Evolutionary conservation across 805 yeast species (phyloP).

Genomic region (Candida michaelii): DNA sequence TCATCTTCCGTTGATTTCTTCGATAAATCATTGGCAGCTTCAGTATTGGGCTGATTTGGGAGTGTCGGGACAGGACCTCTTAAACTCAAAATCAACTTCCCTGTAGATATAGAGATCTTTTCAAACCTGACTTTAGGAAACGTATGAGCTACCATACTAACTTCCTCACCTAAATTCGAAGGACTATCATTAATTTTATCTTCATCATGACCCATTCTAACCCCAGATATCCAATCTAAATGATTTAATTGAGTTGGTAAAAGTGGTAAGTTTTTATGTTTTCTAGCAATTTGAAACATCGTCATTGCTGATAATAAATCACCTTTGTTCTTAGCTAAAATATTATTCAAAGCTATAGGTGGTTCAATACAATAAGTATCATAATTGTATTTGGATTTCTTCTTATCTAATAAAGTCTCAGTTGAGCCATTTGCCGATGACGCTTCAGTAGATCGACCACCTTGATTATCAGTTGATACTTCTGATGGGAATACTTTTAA

Average conservation of each 20-base stretch:
- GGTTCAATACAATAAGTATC: constrained; percentile 39
- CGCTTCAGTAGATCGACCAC: no score
- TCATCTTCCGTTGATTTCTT: constrained; percentile 4
- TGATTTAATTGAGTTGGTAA: constrained; percentile 51
- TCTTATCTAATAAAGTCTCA: constrained; percentile 3
- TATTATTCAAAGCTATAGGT: constrained; percentile 30
- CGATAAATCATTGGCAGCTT: not conserved
- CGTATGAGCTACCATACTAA: constrained; percentile 81
- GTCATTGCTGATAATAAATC: constrained; percentile 39
- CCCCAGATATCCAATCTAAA: constrained; percentile 91
- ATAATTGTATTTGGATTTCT: constrained; percentile 21
- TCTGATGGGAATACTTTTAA: constrained; percentile 18
- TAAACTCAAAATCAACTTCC: constrained; percentile 71
- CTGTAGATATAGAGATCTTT: constrained; percentile 83
- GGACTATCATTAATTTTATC: constrained; percentile 32
- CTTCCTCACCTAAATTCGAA: constrained; percentile 85
- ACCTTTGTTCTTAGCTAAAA: constrained; percentile 30
- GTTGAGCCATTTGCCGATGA: not conserved
- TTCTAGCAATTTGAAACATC: constrained; percentile 33
- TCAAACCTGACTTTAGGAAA: constrained; percentile 88
- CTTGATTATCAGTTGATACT: constrained; percentile 12
- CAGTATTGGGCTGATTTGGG: not conserved
- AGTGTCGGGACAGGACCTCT: constrained; percentile 51
- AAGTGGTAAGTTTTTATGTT: constrained; percentile 20
- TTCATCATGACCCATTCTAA: constrained; percentile 60